Evolutionary conservation across 305 asterid species (phyloP).

Genomic region (Andrographis paniculata): DNA sequence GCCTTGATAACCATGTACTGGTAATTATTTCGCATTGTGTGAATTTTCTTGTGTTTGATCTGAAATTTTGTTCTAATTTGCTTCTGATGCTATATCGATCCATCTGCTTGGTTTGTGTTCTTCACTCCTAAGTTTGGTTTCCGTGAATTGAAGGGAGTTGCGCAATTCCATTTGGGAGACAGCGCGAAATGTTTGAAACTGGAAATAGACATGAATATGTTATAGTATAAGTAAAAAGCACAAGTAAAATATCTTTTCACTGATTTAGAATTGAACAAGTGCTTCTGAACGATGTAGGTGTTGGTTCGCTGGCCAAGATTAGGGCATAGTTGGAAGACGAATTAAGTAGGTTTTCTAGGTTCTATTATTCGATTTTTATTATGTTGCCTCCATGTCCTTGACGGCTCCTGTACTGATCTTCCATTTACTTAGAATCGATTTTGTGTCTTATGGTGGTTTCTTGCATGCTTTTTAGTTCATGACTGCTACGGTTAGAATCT

Average conservation of each 20-base stretch:
- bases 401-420: conserved; percentile 4
- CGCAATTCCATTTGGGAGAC: background rate
- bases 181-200: conserved; percentile 2
- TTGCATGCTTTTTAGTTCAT: conserved; percentile 1
- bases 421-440: background rate
- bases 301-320: background rate
- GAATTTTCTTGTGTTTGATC: conserved; percentile 9
- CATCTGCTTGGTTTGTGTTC: background rate
- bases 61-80: background rate
- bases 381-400: conserved; percentile 5
- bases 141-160: conserved; percentile 4
- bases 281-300: background rate
- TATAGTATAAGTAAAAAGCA: no score
- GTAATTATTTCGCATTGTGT: conserved; percentile 7
- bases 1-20: background rate
- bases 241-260: no score
- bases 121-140: conserved; percentile 6
- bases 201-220: no score
- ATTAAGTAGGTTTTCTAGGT: background rate
- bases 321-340: background rate
- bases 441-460: background rate
- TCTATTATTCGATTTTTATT: background rate
- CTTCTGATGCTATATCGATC: background rate
- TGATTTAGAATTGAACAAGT: background rate
- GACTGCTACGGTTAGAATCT: no score